A percentile compares a stretch with the other conserved stretches of the same genome.
phyloP scores from a whole-genome alignment of 139 green algal genomes.

The Marvania coccoides region DNA sequence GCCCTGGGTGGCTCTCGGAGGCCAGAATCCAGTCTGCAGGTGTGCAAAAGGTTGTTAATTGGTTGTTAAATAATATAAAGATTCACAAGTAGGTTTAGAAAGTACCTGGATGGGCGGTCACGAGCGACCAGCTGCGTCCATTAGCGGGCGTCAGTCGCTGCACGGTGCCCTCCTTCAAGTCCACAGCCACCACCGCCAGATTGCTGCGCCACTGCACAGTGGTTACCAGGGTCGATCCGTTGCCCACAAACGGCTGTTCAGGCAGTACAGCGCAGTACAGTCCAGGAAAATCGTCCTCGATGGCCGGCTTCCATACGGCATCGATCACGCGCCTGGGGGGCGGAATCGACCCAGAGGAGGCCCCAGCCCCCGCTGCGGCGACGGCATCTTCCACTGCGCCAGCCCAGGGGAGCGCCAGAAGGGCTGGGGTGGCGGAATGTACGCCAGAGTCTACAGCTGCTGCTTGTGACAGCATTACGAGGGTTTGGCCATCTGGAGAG shows the following conservation, averaged over 20 bases:
- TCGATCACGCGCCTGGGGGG: conserved; percentile 1
- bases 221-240: conserved; percentile 43
- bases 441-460: conserved; percentile 47
- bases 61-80: not conserved
- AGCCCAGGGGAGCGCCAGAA: conserved; percentile 51
- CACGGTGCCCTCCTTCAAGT: conserved; percentile 30
- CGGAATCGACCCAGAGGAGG: not conserved
- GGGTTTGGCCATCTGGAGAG: conserved; percentile 28
- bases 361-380: not conserved
- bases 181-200: conserved; percentile 50
- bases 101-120: conserved; percentile 7
- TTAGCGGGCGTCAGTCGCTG: conserved; percentile 23
- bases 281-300: conserved; percentile 36
- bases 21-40: conserved; percentile 22
- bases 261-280: conserved; percentile 38
- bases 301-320: conserved; percentile 6
- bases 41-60: not conserved
- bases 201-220: conserved; percentile 63
- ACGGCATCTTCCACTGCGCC: not conserved
- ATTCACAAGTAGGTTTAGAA: not conserved
- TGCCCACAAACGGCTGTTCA: conserved; percentile 21
- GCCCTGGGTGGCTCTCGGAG: conserved; percentile 9
- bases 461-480: conserved; percentile 71
- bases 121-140: conserved; percentile 25
- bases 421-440: conserved; percentile 60